Evolutionary conservation across 306 rosid species (phyloP).

Genomic region (apple (Malus domestica)): DNA sequence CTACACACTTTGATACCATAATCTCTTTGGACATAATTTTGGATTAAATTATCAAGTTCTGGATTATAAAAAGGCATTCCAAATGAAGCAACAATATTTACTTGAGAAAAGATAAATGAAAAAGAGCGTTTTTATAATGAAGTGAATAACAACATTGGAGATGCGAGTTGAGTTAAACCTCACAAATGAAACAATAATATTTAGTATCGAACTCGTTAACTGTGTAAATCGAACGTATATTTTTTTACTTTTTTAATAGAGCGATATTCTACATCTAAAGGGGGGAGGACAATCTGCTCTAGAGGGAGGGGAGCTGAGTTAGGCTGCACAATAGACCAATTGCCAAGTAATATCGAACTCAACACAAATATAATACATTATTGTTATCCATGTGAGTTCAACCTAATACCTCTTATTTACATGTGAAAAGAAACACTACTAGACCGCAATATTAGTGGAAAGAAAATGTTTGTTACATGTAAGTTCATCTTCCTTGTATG

Average conservation of each 20-base stretch:
- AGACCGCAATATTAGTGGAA: too few species aligned
- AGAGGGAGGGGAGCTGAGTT: background rate
- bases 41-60: background rate
- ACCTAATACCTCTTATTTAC: background rate
- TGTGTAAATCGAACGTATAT: background rate
- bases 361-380: too few species aligned
- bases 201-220: background rate
- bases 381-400: background rate
- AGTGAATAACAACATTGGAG: too few species aligned
- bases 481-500: background rate
- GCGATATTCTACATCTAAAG: too few species aligned
- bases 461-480: background rate
- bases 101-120: too few species aligned
- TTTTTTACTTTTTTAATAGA: too few species aligned
- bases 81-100: too few species aligned
- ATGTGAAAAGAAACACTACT: background rate
- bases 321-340: background rate
- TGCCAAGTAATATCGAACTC: background rate
- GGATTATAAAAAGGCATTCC: background rate
- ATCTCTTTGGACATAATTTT: background rate
- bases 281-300: too few species aligned
- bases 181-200: too few species aligned
- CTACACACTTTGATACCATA: background rate
- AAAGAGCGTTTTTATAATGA: too few species aligned
- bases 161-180: too few species aligned